These are phyloP conservation scores for Plenodomus tracheiphilus DNA, from an alignment of 2,329 filamentous ascomycete genomes.

Conservation along the genomic window DNA sequence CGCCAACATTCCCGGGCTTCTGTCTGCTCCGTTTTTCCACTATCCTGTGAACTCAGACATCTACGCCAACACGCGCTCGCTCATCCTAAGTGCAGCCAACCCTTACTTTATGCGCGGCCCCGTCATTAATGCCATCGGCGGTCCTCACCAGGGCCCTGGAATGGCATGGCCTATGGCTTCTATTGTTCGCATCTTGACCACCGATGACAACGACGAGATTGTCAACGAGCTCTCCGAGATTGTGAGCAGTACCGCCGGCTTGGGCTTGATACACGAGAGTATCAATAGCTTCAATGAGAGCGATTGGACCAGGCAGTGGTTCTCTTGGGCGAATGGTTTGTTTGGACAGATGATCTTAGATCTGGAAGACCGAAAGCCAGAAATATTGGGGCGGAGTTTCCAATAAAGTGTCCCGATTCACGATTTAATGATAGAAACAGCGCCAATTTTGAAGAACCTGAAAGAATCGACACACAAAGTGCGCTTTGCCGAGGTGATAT, in stretches of 20 bases:
- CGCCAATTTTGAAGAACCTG: background rate
- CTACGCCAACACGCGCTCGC: conserved; percentile 52
- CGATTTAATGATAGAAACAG: background rate
- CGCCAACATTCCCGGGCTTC: conserved; percentile 69
- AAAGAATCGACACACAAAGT: background rate
- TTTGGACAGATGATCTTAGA: conserved; percentile 56
- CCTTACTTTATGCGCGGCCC: conserved; percentile 57
- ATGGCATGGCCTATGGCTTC: conserved; percentile 57
- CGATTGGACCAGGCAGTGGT: conserved; percentile 56
- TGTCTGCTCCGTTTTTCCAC: conserved; percentile 67
- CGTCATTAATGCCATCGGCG: conserved; percentile 53
- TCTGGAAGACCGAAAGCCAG: conserved; percentile 49
- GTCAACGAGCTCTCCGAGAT: conserved; percentile 49
- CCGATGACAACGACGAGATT: conserved; percentile 52
- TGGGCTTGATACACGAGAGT: conserved; percentile 57
- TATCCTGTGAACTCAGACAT: conserved; percentile 52
- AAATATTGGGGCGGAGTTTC: conserved; percentile 49
- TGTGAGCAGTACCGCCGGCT: conserved; percentile 51
- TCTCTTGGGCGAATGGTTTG: conserved; percentile 57
- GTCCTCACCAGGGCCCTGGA: conserved; percentile 53
- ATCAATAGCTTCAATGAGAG: conserved; percentile 53
- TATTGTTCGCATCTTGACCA: conserved; percentile 57
- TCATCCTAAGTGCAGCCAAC: conserved; percentile 51
- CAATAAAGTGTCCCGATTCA: conserved; percentile 30
- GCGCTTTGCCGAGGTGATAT: background rate